Conservation (phyloP, 139 green algal species). For the Asterochloris erici region DNA sequence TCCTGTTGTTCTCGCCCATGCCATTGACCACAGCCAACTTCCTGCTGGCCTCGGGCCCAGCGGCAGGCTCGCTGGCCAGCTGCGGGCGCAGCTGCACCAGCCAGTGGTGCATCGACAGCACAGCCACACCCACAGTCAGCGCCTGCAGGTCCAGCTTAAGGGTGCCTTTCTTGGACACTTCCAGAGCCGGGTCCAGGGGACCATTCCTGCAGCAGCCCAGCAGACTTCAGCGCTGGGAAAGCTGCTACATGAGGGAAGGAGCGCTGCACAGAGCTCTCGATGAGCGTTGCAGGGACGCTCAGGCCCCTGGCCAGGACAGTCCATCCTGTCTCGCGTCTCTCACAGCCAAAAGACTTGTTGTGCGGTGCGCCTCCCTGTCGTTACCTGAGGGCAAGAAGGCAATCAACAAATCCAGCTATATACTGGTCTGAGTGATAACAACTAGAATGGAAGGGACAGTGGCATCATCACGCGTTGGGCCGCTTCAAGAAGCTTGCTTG, state of each 20-base stretch:
- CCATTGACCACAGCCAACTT: constrained; percentile 27
- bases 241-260: neutral
- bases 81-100: constrained; percentile 24
- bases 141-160: constrained; percentile 44
- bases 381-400: no score
- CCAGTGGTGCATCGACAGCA: constrained; percentile 51
- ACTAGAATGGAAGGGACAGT: no score
- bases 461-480: no score
- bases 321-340: no score
- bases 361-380: no score
- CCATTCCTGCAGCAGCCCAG: neutral
- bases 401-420: no score
- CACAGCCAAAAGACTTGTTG: no score
- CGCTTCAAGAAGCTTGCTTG: no score
- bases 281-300: no score
- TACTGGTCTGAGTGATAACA: no score
- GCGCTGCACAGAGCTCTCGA: neutral
- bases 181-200: constrained; percentile 2
- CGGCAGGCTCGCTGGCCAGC: neutral
- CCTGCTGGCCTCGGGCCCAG: neutral
- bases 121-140: constrained; percentile 40
- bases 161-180: constrained; percentile 30
- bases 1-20: constrained; percentile 20
- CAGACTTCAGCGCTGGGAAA: constrained; percentile 12
- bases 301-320: no score